Base-by-base conservation (phyloP, 73 alveolate species). In the Paramecium octaurelia region DNA sequence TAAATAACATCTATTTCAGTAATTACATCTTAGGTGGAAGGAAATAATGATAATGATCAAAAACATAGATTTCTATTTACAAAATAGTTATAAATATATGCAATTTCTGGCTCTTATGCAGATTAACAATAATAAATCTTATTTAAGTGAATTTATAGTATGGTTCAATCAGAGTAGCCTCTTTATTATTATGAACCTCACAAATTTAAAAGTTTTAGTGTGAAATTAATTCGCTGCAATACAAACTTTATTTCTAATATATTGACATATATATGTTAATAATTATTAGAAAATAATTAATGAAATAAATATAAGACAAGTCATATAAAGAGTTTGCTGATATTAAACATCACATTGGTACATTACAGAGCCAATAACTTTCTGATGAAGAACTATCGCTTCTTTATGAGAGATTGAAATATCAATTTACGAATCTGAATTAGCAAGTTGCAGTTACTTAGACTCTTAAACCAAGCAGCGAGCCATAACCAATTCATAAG, bases 381-480 rank as follows among this genome's bases (percentile, higher is more conserved):
- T 11, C 40, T 18, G 91, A 80, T 24, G 91, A 80, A 31, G 91
- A 80, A 48, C 34, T 80, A 3, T 44, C 70, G 6, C 44, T 44
- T 24, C 42, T 80, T 18, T 80, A 42, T 46, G 91, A 80, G 31
- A 40, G 91, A 80, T 80, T 80, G 73, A 80, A 80, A 80, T 80
- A 44, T 46, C 38, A 80, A 48, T 34, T 80, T 12, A 46, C 46
- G 11, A 46, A 23, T 80, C 73, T 80, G 9, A 80, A 46, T 46
- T 24, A 42, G 24, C 16, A 80, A 46, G 75, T 80, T 48, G 73
- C 75, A 24, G 57, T 31, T 40, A 80, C 91, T 20, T 31, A 80
- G 21, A 64, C 34, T 24, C 42, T 80, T 2, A 75, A 75, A 4
- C 31, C 69, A 27, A 64, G 46, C 12, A 64, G 84, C 14, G 50